A percentile compares a stretch with the other conserved stretches of the same genome.
Conservation (phyloP, 352 stramenopile species). For the Pythium aquatile region DNA sequence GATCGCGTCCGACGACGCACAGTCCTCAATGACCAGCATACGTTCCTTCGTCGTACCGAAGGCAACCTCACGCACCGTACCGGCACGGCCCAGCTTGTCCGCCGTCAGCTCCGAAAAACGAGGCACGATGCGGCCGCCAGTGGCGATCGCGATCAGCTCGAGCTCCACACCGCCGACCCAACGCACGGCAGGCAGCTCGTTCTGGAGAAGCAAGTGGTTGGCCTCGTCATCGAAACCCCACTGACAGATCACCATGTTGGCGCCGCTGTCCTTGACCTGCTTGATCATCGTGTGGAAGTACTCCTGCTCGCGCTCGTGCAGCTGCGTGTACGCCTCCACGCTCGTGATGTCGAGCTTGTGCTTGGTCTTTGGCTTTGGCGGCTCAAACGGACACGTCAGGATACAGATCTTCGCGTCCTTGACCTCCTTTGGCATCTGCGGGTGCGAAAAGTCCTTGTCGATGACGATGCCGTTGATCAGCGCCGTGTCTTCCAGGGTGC, state of each 20-base stretch:
- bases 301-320: conserved; percentile 97
- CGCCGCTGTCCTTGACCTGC: conserved; percentile 98
- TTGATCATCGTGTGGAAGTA: conserved; percentile 99
- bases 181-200: conserved; percentile 96
- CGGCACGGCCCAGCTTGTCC: conserved; percentile 96
- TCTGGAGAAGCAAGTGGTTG: conserved; percentile 98
- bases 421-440: conserved; percentile 98
- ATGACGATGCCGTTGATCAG: conserved; percentile 99
- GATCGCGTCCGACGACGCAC: conserved; percentile 96
- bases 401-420: conserved; percentile 99
- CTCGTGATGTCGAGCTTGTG: conserved; percentile 99
- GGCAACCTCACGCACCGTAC: conserved; percentile 94
- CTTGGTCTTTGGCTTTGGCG: conserved; percentile 99
- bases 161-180: conserved; percentile 99
- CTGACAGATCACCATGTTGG: conserved; percentile 99
- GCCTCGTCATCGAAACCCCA: conserved; percentile 99
- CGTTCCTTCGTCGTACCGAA: conserved; percentile 98
- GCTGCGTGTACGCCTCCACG: conserved; percentile 96
- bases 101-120: conserved; percentile 96
- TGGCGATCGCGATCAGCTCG: conserved; percentile 99
- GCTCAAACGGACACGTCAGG: conserved; percentile 99
- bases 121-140: conserved; percentile 97
- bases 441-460: conserved; percentile 99
- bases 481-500: conserved; percentile 96
- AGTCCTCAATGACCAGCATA: conserved; percentile 99